Percentiles rank a stretch among this genome's conserved stretches.
phyloP scores from a whole-genome alignment of 345 rosid genomes.

The Rhizophora mangle region DNA sequence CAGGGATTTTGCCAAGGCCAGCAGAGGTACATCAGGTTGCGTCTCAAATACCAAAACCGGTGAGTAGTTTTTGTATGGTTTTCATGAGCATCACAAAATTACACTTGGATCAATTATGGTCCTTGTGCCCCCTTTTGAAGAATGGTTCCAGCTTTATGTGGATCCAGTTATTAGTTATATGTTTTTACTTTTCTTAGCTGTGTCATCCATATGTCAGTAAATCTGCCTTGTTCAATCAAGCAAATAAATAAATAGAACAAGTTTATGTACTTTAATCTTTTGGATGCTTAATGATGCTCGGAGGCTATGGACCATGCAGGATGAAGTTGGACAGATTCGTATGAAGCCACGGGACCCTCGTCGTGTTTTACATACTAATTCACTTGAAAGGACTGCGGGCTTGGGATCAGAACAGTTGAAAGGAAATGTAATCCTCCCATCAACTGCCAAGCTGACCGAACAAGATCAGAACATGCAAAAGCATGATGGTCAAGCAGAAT shows the following conservation, averaged over 20 bases:
- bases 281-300: constrained; percentile 1
- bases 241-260: not conserved
- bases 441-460: constrained; percentile 30
- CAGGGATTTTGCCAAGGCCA: constrained; percentile 46
- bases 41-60: constrained; percentile 34
- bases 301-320: constrained; percentile 36
- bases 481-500: constrained; percentile 37
- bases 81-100: constrained; percentile 1
- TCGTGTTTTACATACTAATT: constrained; percentile 63
- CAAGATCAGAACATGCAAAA: constrained; percentile 32
- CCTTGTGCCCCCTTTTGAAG: not conserved
- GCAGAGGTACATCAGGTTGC: constrained; percentile 41
- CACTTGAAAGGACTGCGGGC: constrained; percentile 53
- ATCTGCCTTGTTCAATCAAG: not conserved
- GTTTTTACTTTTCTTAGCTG: not conserved
- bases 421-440: constrained; percentile 31
- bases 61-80: constrained; percentile 37
- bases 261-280: not conserved
- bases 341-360: constrained; percentile 99
- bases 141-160: no score
- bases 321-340: constrained; percentile 63
- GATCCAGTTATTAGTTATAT: not conserved
- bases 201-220: not conserved
- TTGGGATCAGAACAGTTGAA: constrained; percentile 48
- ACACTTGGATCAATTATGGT: constrained; percentile 9